Conservation (phyloP, 345 rosid genomes). For the Eutrema japonicum region DNA sequence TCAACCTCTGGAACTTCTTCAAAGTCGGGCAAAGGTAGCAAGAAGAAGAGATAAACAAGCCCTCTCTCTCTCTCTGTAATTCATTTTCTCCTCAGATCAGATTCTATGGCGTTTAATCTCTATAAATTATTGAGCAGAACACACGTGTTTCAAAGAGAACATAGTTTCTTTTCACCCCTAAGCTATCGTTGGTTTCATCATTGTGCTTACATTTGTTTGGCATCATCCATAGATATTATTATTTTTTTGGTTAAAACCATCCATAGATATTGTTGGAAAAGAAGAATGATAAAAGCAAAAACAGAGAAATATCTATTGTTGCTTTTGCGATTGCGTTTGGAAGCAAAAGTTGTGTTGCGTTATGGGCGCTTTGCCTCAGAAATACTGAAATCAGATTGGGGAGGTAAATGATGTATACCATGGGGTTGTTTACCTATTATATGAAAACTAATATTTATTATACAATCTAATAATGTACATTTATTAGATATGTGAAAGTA, state of each 20-base stretch:
- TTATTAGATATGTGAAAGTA: too few species aligned
- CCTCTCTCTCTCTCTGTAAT: not conserved
- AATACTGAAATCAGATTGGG: not conserved
- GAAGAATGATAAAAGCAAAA: not conserved
- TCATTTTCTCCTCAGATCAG: slow-evolving; percentile 15
- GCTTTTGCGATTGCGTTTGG: not conserved
- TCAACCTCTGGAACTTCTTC: slow-evolving; percentile 48
- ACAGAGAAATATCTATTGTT: too few species aligned
- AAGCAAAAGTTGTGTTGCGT: not conserved
- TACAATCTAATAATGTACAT: too few species aligned
- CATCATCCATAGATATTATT: not conserved
- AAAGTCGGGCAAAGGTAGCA: slow-evolving; percentile 82
- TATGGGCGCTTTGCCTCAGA: not conserved
- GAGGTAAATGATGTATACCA: too few species aligned
- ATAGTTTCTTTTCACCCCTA: not conserved
- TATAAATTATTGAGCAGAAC: not conserved
- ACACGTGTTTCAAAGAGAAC: slow-evolving; percentile 11
- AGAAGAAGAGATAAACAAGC: slow-evolving; percentile 68
- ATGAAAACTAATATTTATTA: too few species aligned
- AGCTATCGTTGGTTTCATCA: slow-evolving; percentile 1
- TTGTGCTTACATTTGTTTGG: not conserved
- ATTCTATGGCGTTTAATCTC: slow-evolving; percentile 14
- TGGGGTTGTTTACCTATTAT: too few species aligned
- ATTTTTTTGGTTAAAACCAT: too few species aligned
- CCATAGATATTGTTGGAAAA: slow-evolving; percentile 12